Base-by-base conservation (phyloP, 2,329 filamentous ascomycete genomes). In the Bipolaris zeicola region DNA sequence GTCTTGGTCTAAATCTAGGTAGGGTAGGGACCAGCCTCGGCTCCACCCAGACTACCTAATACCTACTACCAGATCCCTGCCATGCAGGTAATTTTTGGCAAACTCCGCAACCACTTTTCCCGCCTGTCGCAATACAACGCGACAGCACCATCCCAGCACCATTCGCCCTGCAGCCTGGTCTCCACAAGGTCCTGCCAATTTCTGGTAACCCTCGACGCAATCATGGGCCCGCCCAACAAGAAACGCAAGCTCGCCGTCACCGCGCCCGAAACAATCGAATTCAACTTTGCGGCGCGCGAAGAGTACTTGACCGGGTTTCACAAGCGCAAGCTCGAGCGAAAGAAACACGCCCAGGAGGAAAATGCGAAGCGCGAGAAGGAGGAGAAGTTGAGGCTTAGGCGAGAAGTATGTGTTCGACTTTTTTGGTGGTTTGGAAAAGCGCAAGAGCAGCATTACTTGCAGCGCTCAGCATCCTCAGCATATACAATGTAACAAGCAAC, bases 281-380 rank as follows among this genome's bases (percentile, higher is more conserved):
- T 98, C 79, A 92, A 99, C 79, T 79, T 84, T 59, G 82, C 83
- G 59, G 90, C 90, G 43, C 88, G 95, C 63, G 81, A 89, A 63
- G 92, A 98, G 71, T 99, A 91, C 73, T 83, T 99, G 55, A 97
- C 92, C 0, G 95, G 95, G 2, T 99, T 99, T 78, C 93, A 94
- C 81, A 99, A 98, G 83, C 89, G 95, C 76, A 98, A 97, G 77
- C 80, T 90, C 50, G 89, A 92, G 75, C 85, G 95, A 36, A 87
- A 88, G 64, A 96, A 96, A 79, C 82, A 88, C 76, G 94, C 94
- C 1, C 90, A 95, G 71, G 92, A 95, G 65, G 83, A 89, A 66
- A 91, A 91, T 3, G 87, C 86, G 43, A 89, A 91, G 76, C 87
- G 85, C 72, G 92, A 88, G 45, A 87, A 88, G 47, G 85, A 92